These are phyloP conservation scores for Emydomyces testavorans DNA, from an alignment of 2,329 filamentous ascomycete species.

Conservation along the genomic window DNA sequence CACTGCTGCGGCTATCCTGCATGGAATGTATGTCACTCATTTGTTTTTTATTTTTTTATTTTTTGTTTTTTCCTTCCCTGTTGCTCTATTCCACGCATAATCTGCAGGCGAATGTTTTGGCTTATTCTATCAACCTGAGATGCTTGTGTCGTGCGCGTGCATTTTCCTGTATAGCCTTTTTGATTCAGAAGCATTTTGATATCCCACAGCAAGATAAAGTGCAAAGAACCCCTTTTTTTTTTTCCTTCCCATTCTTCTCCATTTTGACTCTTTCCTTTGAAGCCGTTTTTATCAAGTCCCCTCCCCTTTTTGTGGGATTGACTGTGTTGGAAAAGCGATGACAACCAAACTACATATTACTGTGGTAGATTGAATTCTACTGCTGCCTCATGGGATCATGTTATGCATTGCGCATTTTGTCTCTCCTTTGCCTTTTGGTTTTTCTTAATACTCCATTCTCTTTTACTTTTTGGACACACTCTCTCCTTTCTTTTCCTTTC, in stretches of 20 bases:
- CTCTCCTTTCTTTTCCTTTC: not conserved
- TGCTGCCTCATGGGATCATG: too few species aligned
- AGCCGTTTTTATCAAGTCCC: not conserved
- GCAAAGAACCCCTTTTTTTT: slow-evolving; percentile 5
- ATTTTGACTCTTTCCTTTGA: slow-evolving; percentile 2
- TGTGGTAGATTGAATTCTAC: too few species aligned
- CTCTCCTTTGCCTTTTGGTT: too few species aligned
- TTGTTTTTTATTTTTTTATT: too few species aligned
- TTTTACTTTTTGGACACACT: too few species aligned
- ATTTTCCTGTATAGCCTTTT: not conserved
- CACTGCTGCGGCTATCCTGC: not conserved
- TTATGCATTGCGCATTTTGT: too few species aligned
- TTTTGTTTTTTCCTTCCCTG: not conserved
- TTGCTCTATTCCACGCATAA: not conserved
- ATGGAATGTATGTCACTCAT: not conserved
- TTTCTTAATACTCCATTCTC: too few species aligned
- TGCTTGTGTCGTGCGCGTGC: not conserved
- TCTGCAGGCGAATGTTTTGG: not conserved
- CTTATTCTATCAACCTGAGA: not conserved
- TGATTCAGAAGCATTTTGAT: slow-evolving; percentile 3
- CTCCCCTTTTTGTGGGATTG: not conserved
- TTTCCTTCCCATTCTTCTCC: not conserved
- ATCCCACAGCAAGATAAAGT: not conserved
- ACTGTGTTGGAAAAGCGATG: slow-evolving; percentile 2
- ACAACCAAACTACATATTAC: too few species aligned